These are phyloP conservation scores for Brachypodium distachyon DNA, from an alignment of 202 grass and related monocot genomes.

Conservation along the genomic window DNA sequence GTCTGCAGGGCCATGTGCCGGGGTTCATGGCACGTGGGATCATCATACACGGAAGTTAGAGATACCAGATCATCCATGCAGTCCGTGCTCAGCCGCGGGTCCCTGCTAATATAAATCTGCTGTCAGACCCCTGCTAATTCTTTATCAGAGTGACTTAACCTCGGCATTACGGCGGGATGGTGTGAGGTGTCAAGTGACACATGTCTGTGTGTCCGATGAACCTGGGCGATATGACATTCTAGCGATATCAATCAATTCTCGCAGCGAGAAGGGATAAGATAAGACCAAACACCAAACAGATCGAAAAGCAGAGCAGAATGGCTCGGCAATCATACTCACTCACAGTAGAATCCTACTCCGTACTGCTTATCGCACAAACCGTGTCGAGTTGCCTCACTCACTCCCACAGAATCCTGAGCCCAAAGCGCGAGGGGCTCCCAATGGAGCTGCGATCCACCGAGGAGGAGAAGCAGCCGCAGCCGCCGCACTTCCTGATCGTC, in stretches of 20 bases:
- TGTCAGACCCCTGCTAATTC: no score
- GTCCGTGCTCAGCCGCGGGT: no score
- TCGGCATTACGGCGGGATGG: no score
- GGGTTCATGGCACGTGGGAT: no score
- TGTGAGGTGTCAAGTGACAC: no score
- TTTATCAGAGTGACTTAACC: no score
- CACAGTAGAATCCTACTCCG: not conserved
- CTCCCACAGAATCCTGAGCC: not conserved
- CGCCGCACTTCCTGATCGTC: slow-evolving; percentile 46
- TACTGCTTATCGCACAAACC: not conserved
- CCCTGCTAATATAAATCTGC: no score
- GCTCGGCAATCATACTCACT: not conserved
- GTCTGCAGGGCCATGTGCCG: no score
- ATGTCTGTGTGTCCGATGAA: no score
- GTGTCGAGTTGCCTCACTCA: not conserved
- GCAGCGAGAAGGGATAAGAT: not conserved
- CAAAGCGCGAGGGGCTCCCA: not conserved
- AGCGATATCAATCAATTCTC: not conserved
- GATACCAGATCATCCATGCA: no score
- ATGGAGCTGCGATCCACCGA: not conserved
- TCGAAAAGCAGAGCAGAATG: not conserved
- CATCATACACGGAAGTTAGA: no score
- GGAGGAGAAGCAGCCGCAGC: not conserved
- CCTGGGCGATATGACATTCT: not conserved
- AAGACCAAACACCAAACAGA: not conserved